Evolutionary conservation across 352 stramenopile genomes (phyloP).

Genomic region (Phytopythium oedochilum): DNA sequence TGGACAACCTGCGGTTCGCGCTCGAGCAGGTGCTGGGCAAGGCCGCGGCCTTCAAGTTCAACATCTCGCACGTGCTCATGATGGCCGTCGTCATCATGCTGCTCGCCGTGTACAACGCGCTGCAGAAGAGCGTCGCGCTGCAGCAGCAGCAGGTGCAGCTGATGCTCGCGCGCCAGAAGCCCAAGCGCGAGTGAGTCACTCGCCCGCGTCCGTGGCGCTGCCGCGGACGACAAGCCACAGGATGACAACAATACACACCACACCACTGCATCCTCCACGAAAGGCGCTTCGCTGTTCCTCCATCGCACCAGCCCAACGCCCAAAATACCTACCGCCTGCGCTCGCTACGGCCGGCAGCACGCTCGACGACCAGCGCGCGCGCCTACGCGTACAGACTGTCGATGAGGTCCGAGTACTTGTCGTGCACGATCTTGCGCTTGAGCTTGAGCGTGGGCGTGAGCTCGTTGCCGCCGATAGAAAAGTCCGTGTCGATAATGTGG

Average conservation of each 20-base stretch:
- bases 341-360: too few species aligned
- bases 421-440: conserved; percentile 89
- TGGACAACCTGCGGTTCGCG: conserved; percentile 60
- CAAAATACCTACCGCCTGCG: neutral
- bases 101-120: conserved; percentile 70
- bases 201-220: neutral
- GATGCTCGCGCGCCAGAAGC: conserved; percentile 32
- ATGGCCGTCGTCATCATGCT: conserved; percentile 77
- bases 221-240: too few species aligned
- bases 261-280: too few species aligned
- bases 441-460: conserved; percentile 97
- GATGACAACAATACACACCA: too few species aligned
- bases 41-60: conserved; percentile 76
- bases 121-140: conserved; percentile 67
- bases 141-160: conserved; percentile 64
- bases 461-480: conserved; percentile 88
- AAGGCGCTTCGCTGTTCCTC: too few species aligned
- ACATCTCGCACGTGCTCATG: conserved; percentile 71
- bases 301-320: too few species aligned
- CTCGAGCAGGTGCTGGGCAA: conserved; percentile 77
- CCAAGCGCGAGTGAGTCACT: conserved; percentile 31
- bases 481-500: conserved; percentile 84
- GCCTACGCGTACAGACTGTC: conserved; percentile 85
- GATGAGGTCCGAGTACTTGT: conserved; percentile 91
- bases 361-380: neutral